A percentile compares a stretch with the other conserved stretches of the same genome.
Evolutionary conservation across 2,329 filamentous ascomycete genomes (phyloP).

Genomic region (Didymella pinodella): DNA sequence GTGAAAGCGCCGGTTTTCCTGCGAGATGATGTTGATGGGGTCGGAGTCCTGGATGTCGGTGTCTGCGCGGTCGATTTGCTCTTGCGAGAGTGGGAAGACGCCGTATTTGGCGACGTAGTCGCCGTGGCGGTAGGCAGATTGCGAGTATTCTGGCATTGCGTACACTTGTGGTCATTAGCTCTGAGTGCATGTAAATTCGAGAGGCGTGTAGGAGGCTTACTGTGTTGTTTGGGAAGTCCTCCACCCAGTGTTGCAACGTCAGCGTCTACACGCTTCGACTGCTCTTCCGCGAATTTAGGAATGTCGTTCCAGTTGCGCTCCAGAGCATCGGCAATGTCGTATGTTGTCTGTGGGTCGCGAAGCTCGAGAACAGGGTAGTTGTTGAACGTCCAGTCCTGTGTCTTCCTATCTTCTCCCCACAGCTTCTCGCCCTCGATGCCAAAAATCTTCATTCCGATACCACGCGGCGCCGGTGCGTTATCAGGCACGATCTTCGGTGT

Average conservation of each 20-base stretch:
- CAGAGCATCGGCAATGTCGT: conserved; percentile 50
- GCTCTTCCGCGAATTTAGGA: conserved; percentile 42
- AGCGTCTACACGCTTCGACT: conserved; percentile 54
- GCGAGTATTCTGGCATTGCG: conserved; percentile 54
- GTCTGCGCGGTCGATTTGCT: conserved; percentile 53
- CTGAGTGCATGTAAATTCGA: not conserved
- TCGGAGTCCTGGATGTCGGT: conserved; percentile 39
- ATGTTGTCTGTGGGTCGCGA: conserved; percentile 55
- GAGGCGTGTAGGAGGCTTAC: conserved; percentile 12
- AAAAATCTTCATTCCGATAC: conserved; percentile 61
- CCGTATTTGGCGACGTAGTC: conserved; percentile 59
- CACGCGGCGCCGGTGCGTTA: conserved; percentile 54
- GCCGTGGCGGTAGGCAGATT: conserved; percentile 59
- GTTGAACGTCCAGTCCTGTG: conserved; percentile 60
- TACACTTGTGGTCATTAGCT: conserved; percentile 28
- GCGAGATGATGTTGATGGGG: conserved; percentile 39
- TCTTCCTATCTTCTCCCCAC: conserved; percentile 43
- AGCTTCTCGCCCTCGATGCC: conserved; percentile 52
- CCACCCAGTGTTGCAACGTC: conserved; percentile 38
- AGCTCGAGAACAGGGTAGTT: conserved; percentile 59
- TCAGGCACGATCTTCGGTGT: conserved; percentile 39
- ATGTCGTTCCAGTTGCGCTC: conserved; percentile 41
- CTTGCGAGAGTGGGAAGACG: conserved; percentile 54
- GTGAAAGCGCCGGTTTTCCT: conserved; percentile 32
- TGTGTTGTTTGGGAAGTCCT: conserved; percentile 36